Evolutionary conservation across 257 asterid species (phyloP).

Genomic region (Nicotiana obtusifolia): DNA sequence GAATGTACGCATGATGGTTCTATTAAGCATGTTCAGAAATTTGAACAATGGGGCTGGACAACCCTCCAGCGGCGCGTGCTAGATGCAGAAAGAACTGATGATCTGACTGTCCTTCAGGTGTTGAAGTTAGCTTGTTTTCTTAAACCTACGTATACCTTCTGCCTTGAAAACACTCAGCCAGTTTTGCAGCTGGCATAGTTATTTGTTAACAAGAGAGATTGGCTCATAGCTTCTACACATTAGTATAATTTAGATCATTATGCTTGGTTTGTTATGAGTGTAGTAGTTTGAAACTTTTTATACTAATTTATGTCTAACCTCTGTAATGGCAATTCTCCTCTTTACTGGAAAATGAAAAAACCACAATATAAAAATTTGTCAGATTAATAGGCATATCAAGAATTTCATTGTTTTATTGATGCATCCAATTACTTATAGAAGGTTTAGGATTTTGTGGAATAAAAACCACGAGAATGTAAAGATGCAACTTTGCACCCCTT

Average conservation of each 20-base stretch:
- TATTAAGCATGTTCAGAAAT: slow-evolving; percentile 78
- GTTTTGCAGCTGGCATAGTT: neutral
- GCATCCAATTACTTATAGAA: neutral
- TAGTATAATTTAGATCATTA: neutral
- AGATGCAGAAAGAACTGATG: slow-evolving; percentile 81
- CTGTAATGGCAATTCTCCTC: neutral
- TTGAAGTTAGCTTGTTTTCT: slow-evolving; percentile 9
- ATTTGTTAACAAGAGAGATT: neutral
- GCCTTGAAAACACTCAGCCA: neutral
- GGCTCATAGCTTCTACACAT: neutral
- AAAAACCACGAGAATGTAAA: neutral
- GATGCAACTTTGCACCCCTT: neutral
- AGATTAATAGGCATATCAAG: neutral
- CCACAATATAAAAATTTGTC: neutral
- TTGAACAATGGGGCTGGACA: slow-evolving; percentile 97
- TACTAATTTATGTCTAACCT: neutral
- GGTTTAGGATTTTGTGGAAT: neutral
- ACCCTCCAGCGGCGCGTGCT: slow-evolving; percentile 86
- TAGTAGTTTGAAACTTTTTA: neutral
- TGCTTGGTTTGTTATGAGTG: neutral
- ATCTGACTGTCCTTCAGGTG: slow-evolving; percentile 76
- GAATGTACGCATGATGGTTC: slow-evolving; percentile 99
- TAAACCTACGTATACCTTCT: neutral
- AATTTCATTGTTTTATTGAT: neutral
- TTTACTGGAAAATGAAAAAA: neutral